Evolutionary conservation across 2,329 filamentous ascomycete species (phyloP), one percentile per base, ranked within the genome.

Genomic region (Iodosphaeria phyllophila): DNA sequence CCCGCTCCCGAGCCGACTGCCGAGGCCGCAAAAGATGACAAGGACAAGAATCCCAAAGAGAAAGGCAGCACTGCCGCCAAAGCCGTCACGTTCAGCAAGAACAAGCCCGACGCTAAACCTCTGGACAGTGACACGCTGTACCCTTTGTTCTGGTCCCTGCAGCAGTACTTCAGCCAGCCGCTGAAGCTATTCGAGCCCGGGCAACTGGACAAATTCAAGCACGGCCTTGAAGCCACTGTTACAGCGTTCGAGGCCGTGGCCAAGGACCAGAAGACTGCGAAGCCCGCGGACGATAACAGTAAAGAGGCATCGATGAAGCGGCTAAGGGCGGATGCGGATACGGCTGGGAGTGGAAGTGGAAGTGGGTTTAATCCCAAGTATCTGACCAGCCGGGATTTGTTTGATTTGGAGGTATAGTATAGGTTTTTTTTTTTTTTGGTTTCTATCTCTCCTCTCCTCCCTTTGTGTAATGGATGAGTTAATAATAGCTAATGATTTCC

Each of bases 351-450:
- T 31, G 61, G n/a, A n/a, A 71, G 23, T 20, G 23, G 23, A 13
- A 75, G 70, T 41, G 73, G 68, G 13, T 95, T 92, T 52, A 98
- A 98, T 40, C 86, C 91, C 2, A 98, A 95, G 44, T 99, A 98
- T 45, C 64, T 99, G 11, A 99, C 89, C n/a, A 95, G 84, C 47
- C 68, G 77, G 35, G 91, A 98, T 45, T 59, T 99, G 2, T 99
- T 99, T 48, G 82, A 91, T 40, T 66, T 98, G 22, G 89, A 98
- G 64, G 77, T 82, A 59, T 31, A n/a, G n/a, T n/a, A n/a, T n/a
- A n/a, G n/a, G n/a, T n/a, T n/a, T n/a, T n/a, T n/a, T n/a, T n/a
- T n/a, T n/a, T n/a, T n/a, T n/a, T n/a, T n/a, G n/a, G n/a, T n/a
- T n/a, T n/a, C n/a, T n/a, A n/a, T n/a, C n/a, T n/a, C n/a, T n/a